phyloP scores from a whole-genome alignment of 176 grass and related monocot species.

The Calamus simplicifolius region DNA sequence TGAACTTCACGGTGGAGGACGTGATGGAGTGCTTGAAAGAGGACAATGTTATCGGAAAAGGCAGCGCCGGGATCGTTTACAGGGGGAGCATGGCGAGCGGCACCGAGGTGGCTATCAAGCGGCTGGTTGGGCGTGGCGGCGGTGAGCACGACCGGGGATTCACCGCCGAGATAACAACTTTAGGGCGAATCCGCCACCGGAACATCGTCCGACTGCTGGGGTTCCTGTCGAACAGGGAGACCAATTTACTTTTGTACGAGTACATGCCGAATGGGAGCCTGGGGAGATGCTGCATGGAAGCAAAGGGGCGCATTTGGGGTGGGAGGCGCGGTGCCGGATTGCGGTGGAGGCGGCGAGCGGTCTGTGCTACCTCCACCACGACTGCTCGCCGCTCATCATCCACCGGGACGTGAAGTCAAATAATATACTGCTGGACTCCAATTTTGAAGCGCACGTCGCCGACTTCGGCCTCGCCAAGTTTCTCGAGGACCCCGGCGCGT shows the following conservation, averaged over 20 bases:
- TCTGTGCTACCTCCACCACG: constrained; percentile 88
- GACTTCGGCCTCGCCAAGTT: constrained; percentile 97
- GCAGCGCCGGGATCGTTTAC: constrained; percentile 89
- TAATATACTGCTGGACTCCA: constrained; percentile 86
- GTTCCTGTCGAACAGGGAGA: constrained; percentile 74
- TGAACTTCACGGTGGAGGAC: constrained; percentile 62
- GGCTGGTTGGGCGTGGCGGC: constrained; percentile 38
- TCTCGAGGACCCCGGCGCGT: constrained; percentile 32
- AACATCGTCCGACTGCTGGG: constrained; percentile 82
- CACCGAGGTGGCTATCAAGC: constrained; percentile 69
- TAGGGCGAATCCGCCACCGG: constrained; percentile 73
- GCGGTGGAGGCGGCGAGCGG: constrained; percentile 70
- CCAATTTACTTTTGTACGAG: constrained; percentile 83
- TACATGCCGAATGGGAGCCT: constrained; percentile 88
- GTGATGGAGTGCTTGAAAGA: constrained; percentile 83
- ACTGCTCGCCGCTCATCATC: constrained; percentile 67
- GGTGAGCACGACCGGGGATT: constrained; percentile 66
- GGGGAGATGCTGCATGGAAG: constrained; percentile 70
- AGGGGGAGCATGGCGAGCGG: constrained; percentile 42
- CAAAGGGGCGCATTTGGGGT: constrained; percentile 59
- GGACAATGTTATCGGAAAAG: constrained; percentile 91
- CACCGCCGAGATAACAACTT: constrained; percentile 74
- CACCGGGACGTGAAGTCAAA: constrained; percentile 93
- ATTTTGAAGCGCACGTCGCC: constrained; percentile 79
- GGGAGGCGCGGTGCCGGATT: constrained; percentile 45